These are phyloP conservation scores for Ascosphaera acerosa DNA, from an alignment of 2,329 filamentous ascomycete genomes.

Conservation along the genomic window DNA sequence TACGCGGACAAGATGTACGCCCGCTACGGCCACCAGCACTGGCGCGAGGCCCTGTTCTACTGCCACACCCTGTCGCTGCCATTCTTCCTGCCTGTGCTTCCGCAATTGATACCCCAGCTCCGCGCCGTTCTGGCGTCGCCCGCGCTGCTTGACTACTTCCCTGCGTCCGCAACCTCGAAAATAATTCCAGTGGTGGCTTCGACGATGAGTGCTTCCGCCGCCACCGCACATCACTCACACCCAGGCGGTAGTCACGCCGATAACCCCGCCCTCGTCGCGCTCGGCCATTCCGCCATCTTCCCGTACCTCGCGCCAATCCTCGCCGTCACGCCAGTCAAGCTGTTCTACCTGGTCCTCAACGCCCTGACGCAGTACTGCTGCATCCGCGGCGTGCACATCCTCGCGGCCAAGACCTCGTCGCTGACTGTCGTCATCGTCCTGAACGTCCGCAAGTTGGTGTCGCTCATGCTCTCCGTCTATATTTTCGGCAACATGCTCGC, in stretches of 20 bases:
- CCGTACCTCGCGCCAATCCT: conserved; percentile 8
- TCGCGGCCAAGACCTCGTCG: conserved; percentile 68
- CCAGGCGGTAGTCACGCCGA: conserved; percentile 26
- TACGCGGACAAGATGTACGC: conserved; percentile 83
- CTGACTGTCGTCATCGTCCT: conserved; percentile 90
- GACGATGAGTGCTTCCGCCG: conserved; percentile 14
- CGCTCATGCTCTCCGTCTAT: conserved; percentile 74
- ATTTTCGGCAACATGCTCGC: conserved; percentile 72
- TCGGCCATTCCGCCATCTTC: conserved; percentile 5
- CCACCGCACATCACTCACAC: neutral
- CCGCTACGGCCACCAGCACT: conserved; percentile 54
- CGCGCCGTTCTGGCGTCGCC: conserved; percentile 13
- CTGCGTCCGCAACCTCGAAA: neutral
- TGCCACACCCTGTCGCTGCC: conserved; percentile 32
- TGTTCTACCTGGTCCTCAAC: conserved; percentile 19
- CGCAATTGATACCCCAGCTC: conserved; percentile 15
- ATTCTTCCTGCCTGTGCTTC: conserved; percentile 17
- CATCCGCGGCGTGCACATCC: conserved; percentile 85
- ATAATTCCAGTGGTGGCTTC: conserved; percentile 37
- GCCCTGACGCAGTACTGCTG: conserved; percentile 83
- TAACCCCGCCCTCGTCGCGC: conserved; percentile 13
- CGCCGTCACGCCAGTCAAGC: conserved; percentile 12
- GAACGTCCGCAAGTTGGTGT: conserved; percentile 84
- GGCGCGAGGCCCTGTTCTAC: conserved; percentile 94
- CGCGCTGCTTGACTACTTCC: conserved; percentile 10